Evolutionary conservation across 1,284 basidiomycete genomes (phyloP).

Genomic region (Sporisorium scitamineum): DNA sequence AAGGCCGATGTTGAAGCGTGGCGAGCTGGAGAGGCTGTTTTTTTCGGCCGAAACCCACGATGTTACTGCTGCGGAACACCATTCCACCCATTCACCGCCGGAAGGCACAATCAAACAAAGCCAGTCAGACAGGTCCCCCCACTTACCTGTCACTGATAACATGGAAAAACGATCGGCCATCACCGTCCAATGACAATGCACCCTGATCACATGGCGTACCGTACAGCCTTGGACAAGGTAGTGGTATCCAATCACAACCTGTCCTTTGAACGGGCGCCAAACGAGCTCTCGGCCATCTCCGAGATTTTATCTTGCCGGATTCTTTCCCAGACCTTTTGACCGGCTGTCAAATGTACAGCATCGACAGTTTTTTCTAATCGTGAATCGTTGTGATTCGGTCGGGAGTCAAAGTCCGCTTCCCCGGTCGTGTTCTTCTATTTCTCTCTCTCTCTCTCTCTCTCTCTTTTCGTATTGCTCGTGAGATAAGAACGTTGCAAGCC

Average conservation of each 20-base stretch:
- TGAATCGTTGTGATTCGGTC: not conserved
- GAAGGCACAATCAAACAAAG: too few species aligned
- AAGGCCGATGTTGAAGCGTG: too few species aligned
- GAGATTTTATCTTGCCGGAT: slow-evolving; percentile 20
- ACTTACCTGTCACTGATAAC: not conserved
- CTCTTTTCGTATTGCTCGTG: too few species aligned
- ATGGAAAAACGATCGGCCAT: not conserved
- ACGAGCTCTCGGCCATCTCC: slow-evolving; percentile 34
- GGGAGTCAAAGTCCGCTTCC: not conserved
- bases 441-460: not conserved
- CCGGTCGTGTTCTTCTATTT: not conserved
- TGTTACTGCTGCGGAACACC: too few species aligned
- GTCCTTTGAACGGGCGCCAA: not conserved
- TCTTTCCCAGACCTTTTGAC: not conserved
- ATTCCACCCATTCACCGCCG: too few species aligned
- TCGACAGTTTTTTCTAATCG: too few species aligned
- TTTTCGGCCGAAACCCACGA: not conserved
- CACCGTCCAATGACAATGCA: slow-evolving; percentile 2
- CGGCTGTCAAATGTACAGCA: not conserved
- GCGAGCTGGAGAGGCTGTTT: too few species aligned
- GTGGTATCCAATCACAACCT: slow-evolving; percentile 16
- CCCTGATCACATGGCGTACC: not conserved
- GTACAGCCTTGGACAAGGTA: not conserved
- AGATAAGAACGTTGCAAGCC: slow-evolving; percentile 5
- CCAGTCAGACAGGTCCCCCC: too few species aligned